These are phyloP conservation scores for Lentinula sp. DNA, from an alignment of 768 basidiomycete genomes.

Conservation along the genomic window DNA sequence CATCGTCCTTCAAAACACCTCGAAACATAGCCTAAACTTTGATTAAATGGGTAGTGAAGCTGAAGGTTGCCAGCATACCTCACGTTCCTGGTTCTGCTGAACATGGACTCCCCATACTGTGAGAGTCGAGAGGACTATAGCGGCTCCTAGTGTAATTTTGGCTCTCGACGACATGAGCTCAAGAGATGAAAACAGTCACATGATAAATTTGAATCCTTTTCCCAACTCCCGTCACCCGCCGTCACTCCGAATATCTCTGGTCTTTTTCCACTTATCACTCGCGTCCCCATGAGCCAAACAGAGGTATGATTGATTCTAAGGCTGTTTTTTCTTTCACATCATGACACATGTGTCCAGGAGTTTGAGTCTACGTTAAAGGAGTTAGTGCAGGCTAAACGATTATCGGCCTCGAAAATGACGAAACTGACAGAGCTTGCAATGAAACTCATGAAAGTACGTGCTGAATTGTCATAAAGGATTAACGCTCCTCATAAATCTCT, in stretches of 20 bases:
- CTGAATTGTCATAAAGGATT: not conserved
- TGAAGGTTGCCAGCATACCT: conserved; percentile 39
- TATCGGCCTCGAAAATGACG: conserved; percentile 84
- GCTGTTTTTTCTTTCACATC: not conserved
- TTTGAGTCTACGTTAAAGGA: conserved; percentile 81
- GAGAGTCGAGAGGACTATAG: conserved; percentile 55
- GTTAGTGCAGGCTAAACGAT: conserved; percentile 73
- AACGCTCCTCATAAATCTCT: not conserved
- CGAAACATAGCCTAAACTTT: conserved; percentile 75
- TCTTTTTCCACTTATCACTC: conserved; percentile 16
- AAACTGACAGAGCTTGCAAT: conserved; percentile 71
- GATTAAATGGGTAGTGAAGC: conserved; percentile 4
- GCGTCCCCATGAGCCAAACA: conserved; percentile 5
- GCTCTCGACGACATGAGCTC: conserved; percentile 53
- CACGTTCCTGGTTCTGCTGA: conserved; percentile 76
- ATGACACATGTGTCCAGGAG: conserved; percentile 38
- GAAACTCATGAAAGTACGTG: conserved; percentile 69
- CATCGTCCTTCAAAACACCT: conserved; percentile 87
- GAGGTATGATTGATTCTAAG: not conserved
- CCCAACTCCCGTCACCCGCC: not conserved
- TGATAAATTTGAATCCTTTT: not conserved
- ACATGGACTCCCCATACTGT: conserved; percentile 90
- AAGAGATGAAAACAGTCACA: not conserved
- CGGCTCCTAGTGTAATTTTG: conserved; percentile 65
- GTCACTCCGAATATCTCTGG: conserved; percentile 6